A percentile compares a stretch with the other conserved stretches of the same genome.
Conservation (phyloP, 1,139 yeast species). For the Saccharomyces hybrid region DNA sequence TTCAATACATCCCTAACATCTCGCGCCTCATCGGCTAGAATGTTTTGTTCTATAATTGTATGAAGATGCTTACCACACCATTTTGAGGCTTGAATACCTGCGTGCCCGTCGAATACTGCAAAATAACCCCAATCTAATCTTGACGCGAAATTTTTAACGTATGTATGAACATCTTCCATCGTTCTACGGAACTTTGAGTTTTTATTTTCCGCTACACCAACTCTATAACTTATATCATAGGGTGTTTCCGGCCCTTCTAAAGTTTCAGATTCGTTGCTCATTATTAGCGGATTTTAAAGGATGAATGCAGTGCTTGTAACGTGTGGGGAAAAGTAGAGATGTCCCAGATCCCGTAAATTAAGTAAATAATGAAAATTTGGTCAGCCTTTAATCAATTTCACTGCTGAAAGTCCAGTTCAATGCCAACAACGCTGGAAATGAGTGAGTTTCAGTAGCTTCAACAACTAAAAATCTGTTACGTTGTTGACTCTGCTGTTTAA, state of each 20-base stretch:
- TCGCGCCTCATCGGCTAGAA: conserved; percentile 32
- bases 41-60: conserved; percentile 32
- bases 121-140: conserved; percentile 89
- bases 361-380: neutral
- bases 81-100: conserved; percentile 86
- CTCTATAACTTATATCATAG: conserved; percentile 54
- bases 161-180: conserved; percentile 97
- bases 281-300: neutral
- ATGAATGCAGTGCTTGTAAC: neutral
- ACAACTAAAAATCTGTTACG: neutral
- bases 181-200: conserved; percentile 73
- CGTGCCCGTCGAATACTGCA: conserved; percentile 96
- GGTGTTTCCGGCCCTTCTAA: conserved; percentile 1
- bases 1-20: conserved; percentile 53
- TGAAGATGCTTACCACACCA: conserved; percentile 93
- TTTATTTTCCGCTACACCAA: conserved; percentile 86
- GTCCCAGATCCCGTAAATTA: neutral
- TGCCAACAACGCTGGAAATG: neutral
- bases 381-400: neutral
- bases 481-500: neutral
- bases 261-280: neutral
- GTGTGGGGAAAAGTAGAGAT: neutral
- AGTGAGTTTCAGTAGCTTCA: neutral
- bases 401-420: neutral
- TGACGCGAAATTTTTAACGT: conserved; percentile 86